These are phyloP conservation scores for Danielia reshetovae DNA, from an alignment of 805 yeast species.

Conservation along the genomic window DNA sequence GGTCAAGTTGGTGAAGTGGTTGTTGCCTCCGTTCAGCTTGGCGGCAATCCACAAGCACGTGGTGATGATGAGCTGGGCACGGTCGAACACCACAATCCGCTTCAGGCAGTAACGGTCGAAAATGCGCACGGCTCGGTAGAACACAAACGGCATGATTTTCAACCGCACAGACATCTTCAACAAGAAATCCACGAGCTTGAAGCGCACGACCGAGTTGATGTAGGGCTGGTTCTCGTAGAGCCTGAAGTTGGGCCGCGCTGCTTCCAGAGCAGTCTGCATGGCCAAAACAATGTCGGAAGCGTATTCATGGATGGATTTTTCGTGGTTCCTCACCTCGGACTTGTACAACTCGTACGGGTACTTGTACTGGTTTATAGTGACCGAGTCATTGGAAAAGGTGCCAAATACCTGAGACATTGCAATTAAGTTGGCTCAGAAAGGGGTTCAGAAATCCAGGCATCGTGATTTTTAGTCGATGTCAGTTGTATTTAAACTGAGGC, in stretches of 20 bases:
- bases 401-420: constrained; percentile 1
- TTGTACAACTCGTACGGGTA: constrained; percentile 50
- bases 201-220: constrained; percentile 67
- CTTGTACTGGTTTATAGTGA: constrained; percentile 32
- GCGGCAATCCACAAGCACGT: constrained; percentile 93
- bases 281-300: constrained; percentile 45
- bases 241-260: constrained; percentile 43
- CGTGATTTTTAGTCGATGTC: too few relatives aligned
- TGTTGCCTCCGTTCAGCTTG: constrained; percentile 74
- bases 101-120: constrained; percentile 91
- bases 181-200: constrained; percentile 72
- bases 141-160: constrained; percentile 63
- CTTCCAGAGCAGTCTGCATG: constrained; percentile 29
- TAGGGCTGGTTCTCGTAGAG: constrained; percentile 88
- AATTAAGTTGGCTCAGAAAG: too few relatives aligned
- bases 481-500: too few relatives aligned
- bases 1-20: constrained; percentile 51
- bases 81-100: constrained; percentile 78
- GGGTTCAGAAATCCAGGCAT: too few relatives aligned
- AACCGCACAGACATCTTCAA: constrained; percentile 65
- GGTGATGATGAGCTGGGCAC: constrained; percentile 85
- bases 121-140: constrained; percentile 65
- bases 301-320: constrained; percentile 46
- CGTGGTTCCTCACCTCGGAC: constrained; percentile 47
- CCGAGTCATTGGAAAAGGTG: constrained; percentile 9